phyloP scores from a whole-genome alignment of 306 rosid genomes.

The Hippophae tibetana region DNA sequence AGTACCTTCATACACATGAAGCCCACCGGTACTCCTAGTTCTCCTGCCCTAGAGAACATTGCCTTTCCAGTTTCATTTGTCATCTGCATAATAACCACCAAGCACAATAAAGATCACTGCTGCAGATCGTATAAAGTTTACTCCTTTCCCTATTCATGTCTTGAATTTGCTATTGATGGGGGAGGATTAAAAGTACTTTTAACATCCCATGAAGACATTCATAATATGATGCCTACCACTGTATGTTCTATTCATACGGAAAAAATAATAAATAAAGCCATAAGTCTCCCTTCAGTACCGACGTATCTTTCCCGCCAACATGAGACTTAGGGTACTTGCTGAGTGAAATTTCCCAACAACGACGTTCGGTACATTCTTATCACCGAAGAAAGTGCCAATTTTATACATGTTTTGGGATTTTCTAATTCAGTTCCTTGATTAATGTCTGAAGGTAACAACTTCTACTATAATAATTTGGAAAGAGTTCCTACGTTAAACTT shows the following conservation, averaged over 20 bases:
- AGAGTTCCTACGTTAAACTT: conserved; percentile 1
- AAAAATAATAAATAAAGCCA: background rate
- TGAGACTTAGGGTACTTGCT: background rate
- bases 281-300: background rate
- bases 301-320: background rate
- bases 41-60: conserved; percentile 66
- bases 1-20: conserved; percentile 86
- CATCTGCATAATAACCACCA: conserved; percentile 43
- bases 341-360: background rate
- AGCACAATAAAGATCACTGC: background rate
- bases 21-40: conserved; percentile 72
- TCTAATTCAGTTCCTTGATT: background rate
- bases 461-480: background rate
- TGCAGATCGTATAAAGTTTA: background rate
- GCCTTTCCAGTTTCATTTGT: conserved; percentile 75
- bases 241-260: background rate
- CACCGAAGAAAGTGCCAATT: background rate
- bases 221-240: background rate
- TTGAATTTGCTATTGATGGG: background rate
- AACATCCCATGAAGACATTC: background rate
- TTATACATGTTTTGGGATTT: background rate
- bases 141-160: background rate
- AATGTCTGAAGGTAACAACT: background rate
- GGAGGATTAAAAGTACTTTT: background rate
- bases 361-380: conserved; percentile 2